Base-by-base conservation (phyloP, 2,329 filamentous ascomycete genomes). In the Trichoderma oligosporum region DNA sequence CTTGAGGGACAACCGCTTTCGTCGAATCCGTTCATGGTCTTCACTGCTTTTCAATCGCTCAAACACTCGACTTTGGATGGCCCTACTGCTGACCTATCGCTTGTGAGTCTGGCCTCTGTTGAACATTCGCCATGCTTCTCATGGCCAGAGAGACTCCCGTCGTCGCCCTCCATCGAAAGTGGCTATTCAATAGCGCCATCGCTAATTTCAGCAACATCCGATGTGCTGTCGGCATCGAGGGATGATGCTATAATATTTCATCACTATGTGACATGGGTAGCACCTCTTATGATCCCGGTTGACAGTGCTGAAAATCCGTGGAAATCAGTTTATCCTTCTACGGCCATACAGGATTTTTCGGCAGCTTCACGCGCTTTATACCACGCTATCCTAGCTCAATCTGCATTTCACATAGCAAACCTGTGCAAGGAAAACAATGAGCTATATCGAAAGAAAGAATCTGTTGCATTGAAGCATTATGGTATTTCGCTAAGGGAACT, bases 201-300 rank as follows among this genome's bases (percentile, higher is more conserved):
- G 8, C n/a, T 54, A 3, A n/a, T 20, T 18, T 27, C 51, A 3
- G 25, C 39, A 3, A 18, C 45, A 25, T 36, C 31, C 1, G n/a
- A 11, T 11, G 27, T 33, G 6, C 11, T 36, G 12, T 35, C 38
- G 16, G 1, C 16, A 11, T 35, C 39, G 9, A 16, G 20, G 25
- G 51, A 54, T 20, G 51, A 54, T 11, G 51, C 39, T 20, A 54
- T 33, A 11, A 44, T 54, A 12, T 54, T 54, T 14, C 12, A 54
- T n/a, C 51, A 54, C 39, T 54, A 54, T n/a, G 39, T 54, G 22
- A 54, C 51, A 20, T 54, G 51, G 51, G 33, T 54, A 8, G 51
- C 51, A 6, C 51, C 51, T n/a, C 12, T 54, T 7, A 54, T 54
- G 51, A 54, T 54, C 7, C 51, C 51, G 11, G 51, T 54, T 14